Percentiles rank a stretch among this genome's conserved stretches.
Conservation (phyloP, 192 early-diverging fungal species). For the Backusella sp. region DNA sequence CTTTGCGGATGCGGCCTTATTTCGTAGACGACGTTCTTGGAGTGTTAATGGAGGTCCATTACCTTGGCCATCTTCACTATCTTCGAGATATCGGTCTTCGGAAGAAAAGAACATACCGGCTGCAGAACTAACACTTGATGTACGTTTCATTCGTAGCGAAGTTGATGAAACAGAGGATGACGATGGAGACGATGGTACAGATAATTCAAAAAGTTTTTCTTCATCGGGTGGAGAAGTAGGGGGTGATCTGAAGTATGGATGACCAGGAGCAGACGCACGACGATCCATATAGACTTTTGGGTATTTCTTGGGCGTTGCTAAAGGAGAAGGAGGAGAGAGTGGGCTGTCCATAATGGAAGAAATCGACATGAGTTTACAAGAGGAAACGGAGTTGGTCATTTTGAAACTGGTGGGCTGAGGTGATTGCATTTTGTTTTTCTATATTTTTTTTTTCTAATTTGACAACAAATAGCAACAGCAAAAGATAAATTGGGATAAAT, state of each 20-base stretch:
- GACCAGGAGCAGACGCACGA: constrained; percentile 6
- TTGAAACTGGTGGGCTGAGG: constrained; percentile 5
- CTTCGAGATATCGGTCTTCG: not conserved
- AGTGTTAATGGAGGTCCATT: constrained; percentile 38
- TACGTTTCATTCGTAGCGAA: not conserved
- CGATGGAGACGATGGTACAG: constrained; percentile 14
- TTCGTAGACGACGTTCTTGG: constrained; percentile 51
- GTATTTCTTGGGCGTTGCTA: not conserved
- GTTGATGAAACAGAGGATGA: constrained; percentile 13
- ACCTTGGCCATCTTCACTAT: constrained; percentile 1
- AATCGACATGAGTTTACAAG: constrained; percentile 26
- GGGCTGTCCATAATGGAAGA: constrained; percentile 26
- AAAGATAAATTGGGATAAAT: not conserved
- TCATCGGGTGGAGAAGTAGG: constrained; percentile 22
- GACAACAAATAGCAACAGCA: not conserved
- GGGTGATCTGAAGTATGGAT: constrained; percentile 13
- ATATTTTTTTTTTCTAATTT: not conserved
- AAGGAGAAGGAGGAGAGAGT: constrained; percentile 9
- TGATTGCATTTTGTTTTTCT: constrained; percentile 13
- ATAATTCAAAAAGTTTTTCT: constrained; percentile 10
- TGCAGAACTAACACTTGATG: not conserved
- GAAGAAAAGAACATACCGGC: not conserved
- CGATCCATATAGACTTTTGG: constrained; percentile 7
- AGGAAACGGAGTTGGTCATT: not conserved
- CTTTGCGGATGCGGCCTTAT: constrained; percentile 61